These are phyloP conservation scores for Exophiala bonariae DNA, from an alignment of 2,329 filamentous ascomycete species.

Conservation along the genomic window DNA sequence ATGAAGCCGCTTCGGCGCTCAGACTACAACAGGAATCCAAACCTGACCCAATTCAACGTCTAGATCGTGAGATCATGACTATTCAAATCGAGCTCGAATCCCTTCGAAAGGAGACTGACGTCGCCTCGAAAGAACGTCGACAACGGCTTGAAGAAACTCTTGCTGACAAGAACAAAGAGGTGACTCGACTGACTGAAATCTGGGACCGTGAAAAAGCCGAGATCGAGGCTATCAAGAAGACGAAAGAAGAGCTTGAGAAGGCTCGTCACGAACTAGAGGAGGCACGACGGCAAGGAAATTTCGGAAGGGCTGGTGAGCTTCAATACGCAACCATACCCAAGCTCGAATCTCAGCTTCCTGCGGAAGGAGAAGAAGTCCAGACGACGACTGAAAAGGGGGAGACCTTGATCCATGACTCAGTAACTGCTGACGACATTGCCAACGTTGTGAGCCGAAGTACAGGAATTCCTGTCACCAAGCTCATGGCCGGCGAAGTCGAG, in stretches of 20 bases:
- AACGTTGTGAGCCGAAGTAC: constrained; percentile 87
- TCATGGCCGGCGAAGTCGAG: constrained; percentile 91
- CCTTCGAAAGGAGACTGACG: constrained; percentile 87
- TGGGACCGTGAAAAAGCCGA: constrained; percentile 90
- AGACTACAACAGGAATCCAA: constrained; percentile 95
- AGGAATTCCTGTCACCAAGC: constrained; percentile 87
- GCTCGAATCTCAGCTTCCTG: constrained; percentile 75
- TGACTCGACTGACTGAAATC: constrained; percentile 69
- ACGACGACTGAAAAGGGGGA: constrained; percentile 44
- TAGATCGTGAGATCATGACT: constrained; percentile 95
- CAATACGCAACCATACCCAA: constrained; percentile 83
- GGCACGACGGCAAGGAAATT: constrained; percentile 84
- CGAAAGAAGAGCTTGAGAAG: constrained; percentile 84
- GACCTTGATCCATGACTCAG: constrained; percentile 83
- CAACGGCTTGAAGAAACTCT: constrained; percentile 80
- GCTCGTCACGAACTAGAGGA: constrained; percentile 82
- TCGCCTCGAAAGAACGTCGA: constrained; percentile 81
- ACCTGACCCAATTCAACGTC: constrained; percentile 86
- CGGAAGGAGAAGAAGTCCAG: constrained; percentile 58
- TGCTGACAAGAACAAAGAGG: constrained; percentile 74
- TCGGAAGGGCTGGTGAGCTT: constrained; percentile 85
- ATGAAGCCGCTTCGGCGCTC: constrained; percentile 88
- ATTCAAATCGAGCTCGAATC: constrained; percentile 97
- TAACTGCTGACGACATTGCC: constrained; percentile 94
- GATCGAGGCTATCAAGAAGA: constrained; percentile 81